Evolutionary conservation across 257 asterid genomes (phyloP).

Genomic region (Nyctanthes arbortristis): DNA sequence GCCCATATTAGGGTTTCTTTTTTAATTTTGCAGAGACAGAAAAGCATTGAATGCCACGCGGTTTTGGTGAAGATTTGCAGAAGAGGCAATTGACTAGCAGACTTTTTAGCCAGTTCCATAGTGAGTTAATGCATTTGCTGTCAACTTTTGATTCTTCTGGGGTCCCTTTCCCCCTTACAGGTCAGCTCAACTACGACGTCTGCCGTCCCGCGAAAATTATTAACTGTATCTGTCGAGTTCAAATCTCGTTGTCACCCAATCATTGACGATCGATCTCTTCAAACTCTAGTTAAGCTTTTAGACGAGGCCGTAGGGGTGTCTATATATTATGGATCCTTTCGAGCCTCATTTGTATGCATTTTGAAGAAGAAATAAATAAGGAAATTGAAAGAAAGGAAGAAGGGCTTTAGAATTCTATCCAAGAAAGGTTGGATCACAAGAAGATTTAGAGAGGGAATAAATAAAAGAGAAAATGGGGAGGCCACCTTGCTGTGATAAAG

Average conservation of each 20-base stretch:
- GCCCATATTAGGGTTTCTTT: conserved; percentile 30
- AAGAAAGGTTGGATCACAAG: background rate
- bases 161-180: conserved; percentile 15
- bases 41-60: conserved; percentile 84
- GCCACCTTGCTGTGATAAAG: conserved; percentile 94
- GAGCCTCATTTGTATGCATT: background rate
- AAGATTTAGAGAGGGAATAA: background rate
- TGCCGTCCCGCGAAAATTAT: background rate
- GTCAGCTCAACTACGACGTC: conserved; percentile 39
- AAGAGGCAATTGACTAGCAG: conserved; percentile 47
- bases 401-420: background rate
- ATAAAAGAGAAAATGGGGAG: conserved; percentile 59
- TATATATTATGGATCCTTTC: background rate
- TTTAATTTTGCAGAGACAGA: conserved; percentile 12
- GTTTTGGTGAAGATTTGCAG: conserved; percentile 59
- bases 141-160: conserved; percentile 51
- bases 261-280: background rate
- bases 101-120: conserved; percentile 59
- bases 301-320: background rate
- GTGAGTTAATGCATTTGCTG: conserved; percentile 80
- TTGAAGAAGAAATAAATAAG: background rate
- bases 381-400: background rate
- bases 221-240: background rate
- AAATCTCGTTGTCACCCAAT: background rate
- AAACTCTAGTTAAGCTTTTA: background rate